Evolutionary conservation across 169 alveolate genomes (phyloP).

Genomic region (Babesia sp.): DNA sequence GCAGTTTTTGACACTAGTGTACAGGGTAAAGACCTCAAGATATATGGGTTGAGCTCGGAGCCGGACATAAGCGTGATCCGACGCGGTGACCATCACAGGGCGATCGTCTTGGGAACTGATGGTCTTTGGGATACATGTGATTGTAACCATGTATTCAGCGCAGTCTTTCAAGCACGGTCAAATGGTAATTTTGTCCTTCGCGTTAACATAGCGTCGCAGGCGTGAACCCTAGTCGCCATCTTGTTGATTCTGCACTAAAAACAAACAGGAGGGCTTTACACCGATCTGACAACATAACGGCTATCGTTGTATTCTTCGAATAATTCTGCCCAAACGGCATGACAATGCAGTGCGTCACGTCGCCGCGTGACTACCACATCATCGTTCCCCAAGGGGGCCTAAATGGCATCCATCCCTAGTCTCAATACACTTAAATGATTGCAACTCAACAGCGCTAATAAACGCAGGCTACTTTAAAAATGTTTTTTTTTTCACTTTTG

Average conservation of each 20-base stretch:
- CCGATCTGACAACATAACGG: conserved; percentile 71
- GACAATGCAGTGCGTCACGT: background rate
- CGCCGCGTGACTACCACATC: background rate
- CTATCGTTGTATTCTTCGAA: conserved; percentile 29
- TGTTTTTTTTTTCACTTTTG: background rate
- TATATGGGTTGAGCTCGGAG: conserved; percentile 71
- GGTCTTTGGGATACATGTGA: conserved; percentile 81
- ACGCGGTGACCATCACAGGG: conserved; percentile 50
- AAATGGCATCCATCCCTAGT: too few species aligned
- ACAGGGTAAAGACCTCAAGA: conserved; percentile 79
- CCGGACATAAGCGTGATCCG: conserved; percentile 70
- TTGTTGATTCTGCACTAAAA: conserved; percentile 58
- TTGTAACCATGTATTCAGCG: conserved; percentile 64
- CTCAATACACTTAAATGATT: background rate
- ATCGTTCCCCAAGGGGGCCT: background rate
- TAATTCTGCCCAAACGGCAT: background rate
- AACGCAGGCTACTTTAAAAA: conserved; percentile 6
- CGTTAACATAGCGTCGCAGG: conserved; percentile 42
- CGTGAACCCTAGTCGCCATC: conserved; percentile 59
- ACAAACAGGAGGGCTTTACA: conserved; percentile 35
- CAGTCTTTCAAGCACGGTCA: conserved; percentile 2
- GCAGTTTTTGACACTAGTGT: too few species aligned
- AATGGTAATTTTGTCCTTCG: conserved; percentile 24
- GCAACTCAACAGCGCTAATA: background rate
- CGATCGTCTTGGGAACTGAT: conserved; percentile 76